These are phyloP conservation scores for Fraxinus albicans DNA, from an alignment of 305 asterid genomes.

Conservation along the genomic window DNA sequence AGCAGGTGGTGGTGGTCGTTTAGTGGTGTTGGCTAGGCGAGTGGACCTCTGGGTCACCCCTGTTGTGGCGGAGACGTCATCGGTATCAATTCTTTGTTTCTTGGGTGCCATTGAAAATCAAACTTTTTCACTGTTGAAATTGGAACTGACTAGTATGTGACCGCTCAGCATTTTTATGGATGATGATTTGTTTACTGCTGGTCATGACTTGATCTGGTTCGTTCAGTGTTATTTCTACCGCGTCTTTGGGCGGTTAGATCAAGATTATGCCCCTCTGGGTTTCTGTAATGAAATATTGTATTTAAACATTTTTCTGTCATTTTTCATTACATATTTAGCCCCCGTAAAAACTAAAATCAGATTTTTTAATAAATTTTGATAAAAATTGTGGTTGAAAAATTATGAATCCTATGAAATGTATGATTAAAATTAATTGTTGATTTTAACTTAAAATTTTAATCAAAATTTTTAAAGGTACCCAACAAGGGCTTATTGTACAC, in stretches of 20 bases:
- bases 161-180: not conserved
- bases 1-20: not conserved
- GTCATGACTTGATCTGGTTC: not conserved
- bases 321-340: not conserved
- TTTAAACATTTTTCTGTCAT: not conserved
- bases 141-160: not conserved
- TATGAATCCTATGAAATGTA: too few species aligned
- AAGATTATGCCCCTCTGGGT: not conserved
- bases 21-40: constrained; percentile 10
- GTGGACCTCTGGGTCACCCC: constrained; percentile 32
- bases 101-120: constrained; percentile 40
- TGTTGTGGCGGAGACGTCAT: constrained; percentile 1
- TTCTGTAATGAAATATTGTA: not conserved
- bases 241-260: constrained; percentile 34
- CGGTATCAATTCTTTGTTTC: constrained; percentile 9
- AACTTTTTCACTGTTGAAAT: not conserved
- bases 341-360: too few species aligned
- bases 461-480: too few species aligned
- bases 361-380: too few species aligned
- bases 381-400: too few species aligned
- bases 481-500: not conserved
- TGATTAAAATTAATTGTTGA: too few species aligned
- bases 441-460: too few species aligned
- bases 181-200: not conserved
- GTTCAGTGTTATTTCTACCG: constrained; percentile 26